Percentiles rank a stretch among this genome's conserved stretches.
Conservation (phyloP, 2,329 filamentous ascomycete species). For the Knoxdaviesia proteae region DNA sequence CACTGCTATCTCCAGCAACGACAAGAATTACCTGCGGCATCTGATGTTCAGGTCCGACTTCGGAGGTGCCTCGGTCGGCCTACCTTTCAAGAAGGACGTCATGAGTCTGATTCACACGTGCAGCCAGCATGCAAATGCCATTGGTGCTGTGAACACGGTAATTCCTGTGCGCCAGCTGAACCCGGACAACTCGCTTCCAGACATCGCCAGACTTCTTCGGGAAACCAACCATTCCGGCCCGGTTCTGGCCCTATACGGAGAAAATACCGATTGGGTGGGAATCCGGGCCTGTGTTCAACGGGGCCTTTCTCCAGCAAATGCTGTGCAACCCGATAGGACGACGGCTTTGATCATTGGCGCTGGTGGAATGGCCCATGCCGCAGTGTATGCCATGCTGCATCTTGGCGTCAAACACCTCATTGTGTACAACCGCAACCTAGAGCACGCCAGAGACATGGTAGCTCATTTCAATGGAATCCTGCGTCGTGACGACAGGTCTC, state of each 20-base stretch:
- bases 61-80: slow-evolving; percentile 49
- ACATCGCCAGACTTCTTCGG: slow-evolving; percentile 9
- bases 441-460: slow-evolving; percentile 47
- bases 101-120: slow-evolving; percentile 47
- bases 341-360: slow-evolving; percentile 42
- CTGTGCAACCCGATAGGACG: slow-evolving; percentile 27
- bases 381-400: slow-evolving; percentile 59
- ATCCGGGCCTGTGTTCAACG: slow-evolving; percentile 53
- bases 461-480: slow-evolving; percentile 45
- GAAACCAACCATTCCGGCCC: slow-evolving; percentile 39
- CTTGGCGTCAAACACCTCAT: slow-evolving; percentile 58
- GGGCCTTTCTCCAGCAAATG: slow-evolving; percentile 52
- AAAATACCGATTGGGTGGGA: slow-evolving; percentile 69
- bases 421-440: slow-evolving; percentile 48
- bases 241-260: slow-evolving; percentile 50
- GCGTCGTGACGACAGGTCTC: slow-evolving; percentile 7
- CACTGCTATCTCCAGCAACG: slow-evolving; percentile 38
- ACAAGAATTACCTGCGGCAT: slow-evolving; percentile 39
- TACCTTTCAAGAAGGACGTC: slow-evolving; percentile 58
- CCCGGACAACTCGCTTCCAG: slow-evolving; percentile 34
- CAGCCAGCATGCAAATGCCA: slow-evolving; percentile 51
- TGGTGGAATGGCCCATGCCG: slow-evolving; percentile 58
- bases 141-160: slow-evolving; percentile 58
- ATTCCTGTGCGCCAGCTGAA: slow-evolving; percentile 45
- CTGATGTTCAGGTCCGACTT: slow-evolving; percentile 46